Base-by-base conservation (phyloP, 176 grass and related monocot genomes). In the Chloris gayana region DNA sequence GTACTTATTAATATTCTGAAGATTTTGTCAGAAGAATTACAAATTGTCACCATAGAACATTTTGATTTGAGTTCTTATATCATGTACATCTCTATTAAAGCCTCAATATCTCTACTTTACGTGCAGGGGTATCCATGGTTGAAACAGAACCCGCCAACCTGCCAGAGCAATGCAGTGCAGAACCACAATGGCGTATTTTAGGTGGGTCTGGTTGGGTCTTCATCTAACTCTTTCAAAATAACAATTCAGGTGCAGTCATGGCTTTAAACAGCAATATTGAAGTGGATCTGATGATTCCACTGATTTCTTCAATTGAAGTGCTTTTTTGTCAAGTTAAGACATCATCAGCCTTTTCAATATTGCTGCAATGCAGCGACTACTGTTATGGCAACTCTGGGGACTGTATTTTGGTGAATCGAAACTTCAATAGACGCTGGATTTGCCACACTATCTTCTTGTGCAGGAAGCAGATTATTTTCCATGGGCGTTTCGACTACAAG, bases 181-280 rank as follows among this genome's bases (percentile, higher is more conserved):
- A 21, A 10, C 75, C 83, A 64, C 33, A 79, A 4, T 79, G 83
- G 83, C 67, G 83, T 21, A 17, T 64, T 63, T 41, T 79, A 65
- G 83, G 83, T 18, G 38, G 24, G 9, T 82, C 59, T 30, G 75
- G 83, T 18, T 85, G 57, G 57, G 32, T 85, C 27, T 38, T 79
- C 32, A 85, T 79, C 56, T 85, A 42, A 85, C 12, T 22, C 15
- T 58, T 76, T 62, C 1, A 54, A 25, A 83, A 21, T 2, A 21
- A 17, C 17, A 44, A 14, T 50, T 30, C 9, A 2, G 42, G 14
- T 17, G 24, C 25, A 59, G 61, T 33, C 53, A 7, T 38, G 42
- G 15, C 45, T 21, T 38, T 8, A n/a, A 56, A n/a, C 18, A 22
- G n/a, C 1, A 56, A 56, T n/a, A 56, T 7, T 31, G 29, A 33